Evolutionary conservation across 2,329 filamentous ascomycete species (phyloP), one percentile per base, ranked within the genome.

Genomic region (Rosellinia necatrix): DNA sequence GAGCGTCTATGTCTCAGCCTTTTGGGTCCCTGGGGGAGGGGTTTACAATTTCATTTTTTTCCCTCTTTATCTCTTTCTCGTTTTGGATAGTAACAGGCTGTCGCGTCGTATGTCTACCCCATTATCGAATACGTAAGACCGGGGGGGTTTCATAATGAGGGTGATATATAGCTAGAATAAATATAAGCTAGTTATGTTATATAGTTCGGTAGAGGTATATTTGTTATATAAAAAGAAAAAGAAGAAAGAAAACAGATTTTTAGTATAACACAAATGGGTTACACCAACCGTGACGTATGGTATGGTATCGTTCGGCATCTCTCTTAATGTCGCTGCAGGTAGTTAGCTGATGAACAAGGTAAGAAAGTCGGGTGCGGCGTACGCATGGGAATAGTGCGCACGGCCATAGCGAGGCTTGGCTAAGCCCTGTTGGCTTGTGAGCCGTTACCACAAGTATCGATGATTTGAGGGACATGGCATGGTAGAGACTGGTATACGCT

Each of bases 391-490:
- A 24, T 24, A 32, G 44, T n/a, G n/a, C 51, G 56, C 56, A 58
- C 56, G 56, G 56, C 41, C 56, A 43, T 58, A 58, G 32, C 13
- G 37, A n/a, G 13, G 35, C 56, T 58, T 51, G 41, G 46, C 51
- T 58, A 58, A 58, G 56, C 8, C 12, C 6, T 35, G 32, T 30
- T 38, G n/a, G 25, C 32, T 55, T 58, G 51, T 46, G 46, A 35
- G 30, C 34, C 15, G n/a, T 32, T 29, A 19, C 30, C 32, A 53
- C 8, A 42, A 21, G 42, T 34, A 8, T 41, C 25, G 8, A n/a
- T 8, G 8, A 34, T 50, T 43, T 10, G 19, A 40, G 32, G 21
- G 34, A 27, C 17, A 3, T 34, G 30, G 12, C 44, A 27, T 37
- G n/a, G 9, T 17, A 32, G n/a, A n/a, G n/a, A n/a, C n/a, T n/a